Conservation (phyloP, 257 asterid genomes). For the Leptodermis oblonga region DNA sequence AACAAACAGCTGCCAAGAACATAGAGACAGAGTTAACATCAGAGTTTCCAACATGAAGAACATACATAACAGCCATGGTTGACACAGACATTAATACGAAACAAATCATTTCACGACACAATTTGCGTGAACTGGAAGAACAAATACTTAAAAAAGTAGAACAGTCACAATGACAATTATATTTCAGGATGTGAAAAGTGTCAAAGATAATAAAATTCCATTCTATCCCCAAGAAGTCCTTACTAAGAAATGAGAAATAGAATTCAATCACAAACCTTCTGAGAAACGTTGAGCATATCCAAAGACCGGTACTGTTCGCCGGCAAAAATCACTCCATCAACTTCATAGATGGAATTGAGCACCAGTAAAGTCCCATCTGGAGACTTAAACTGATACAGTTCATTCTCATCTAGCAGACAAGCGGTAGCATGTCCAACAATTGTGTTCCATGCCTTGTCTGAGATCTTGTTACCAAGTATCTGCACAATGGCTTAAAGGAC, state of each 20-base stretch:
- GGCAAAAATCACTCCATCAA: conserved; percentile 52
- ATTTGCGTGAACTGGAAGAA: not conserved
- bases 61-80: not conserved
- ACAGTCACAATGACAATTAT: too few relatives aligned
- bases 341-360: conserved; percentile 51
- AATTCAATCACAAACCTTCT: conserved; percentile 45
- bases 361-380: conserved; percentile 36
- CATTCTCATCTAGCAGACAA: conserved; percentile 45
- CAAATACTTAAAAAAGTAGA: not conserved
- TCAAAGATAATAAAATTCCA: not conserved
- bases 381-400: conserved; percentile 34
- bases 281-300: conserved; percentile 34
- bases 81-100: not conserved
- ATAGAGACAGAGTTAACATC: conserved; percentile 17
- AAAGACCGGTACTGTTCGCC: conserved; percentile 42
- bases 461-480: conserved; percentile 49
- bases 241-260: not conserved
- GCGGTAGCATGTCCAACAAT: conserved; percentile 52
- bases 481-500: conserved; percentile 24
- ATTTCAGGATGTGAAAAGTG: not conserved
- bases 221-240: not conserved
- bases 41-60: not conserved
- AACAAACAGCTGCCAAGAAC: conserved; percentile 43
- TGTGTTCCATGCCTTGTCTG: conserved; percentile 59
- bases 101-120: not conserved